Evolutionary conservation across 1,284 basidiomycete species (phyloP).

Genomic region (Coniophora puteana): DNA sequence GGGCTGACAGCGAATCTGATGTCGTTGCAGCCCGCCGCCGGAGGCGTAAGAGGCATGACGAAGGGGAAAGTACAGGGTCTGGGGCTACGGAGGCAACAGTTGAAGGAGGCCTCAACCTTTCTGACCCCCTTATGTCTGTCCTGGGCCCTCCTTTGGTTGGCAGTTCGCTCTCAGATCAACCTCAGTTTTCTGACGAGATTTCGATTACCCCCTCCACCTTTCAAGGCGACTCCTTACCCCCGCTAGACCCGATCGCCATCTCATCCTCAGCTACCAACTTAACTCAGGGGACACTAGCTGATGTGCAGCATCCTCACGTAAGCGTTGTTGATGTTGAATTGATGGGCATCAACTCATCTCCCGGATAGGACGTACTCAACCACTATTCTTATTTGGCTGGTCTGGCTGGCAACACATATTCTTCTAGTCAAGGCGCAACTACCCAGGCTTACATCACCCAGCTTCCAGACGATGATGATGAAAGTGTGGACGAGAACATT

Average conservation of each 20-base stretch:
- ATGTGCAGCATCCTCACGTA: too few relatives aligned
- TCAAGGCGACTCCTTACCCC: not conserved
- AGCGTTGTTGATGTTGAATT: too few relatives aligned
- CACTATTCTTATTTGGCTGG: not conserved
- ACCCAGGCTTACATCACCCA: constrained; percentile 9
- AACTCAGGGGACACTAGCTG: too few relatives aligned
- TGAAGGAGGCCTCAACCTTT: too few relatives aligned
- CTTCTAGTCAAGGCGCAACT: not conserved
- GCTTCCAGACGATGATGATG: constrained; percentile 29
- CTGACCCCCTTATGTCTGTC: too few relatives aligned
- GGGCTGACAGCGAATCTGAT: constrained; percentile 21
- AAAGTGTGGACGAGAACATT: constrained; percentile 18
- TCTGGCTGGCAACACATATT: not conserved
- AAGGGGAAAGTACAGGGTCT: too few relatives aligned
- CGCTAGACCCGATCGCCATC: not conserved
- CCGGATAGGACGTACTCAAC: not conserved
- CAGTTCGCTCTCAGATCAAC: not conserved
- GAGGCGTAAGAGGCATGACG: constrained; percentile 26
- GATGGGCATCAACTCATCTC: too few relatives aligned
- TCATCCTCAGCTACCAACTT: not conserved
- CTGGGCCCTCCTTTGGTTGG: not conserved
- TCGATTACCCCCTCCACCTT: not conserved
- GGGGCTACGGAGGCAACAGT: too few relatives aligned
- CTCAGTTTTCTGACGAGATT: not conserved
- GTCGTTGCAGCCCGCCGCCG: constrained; percentile 29